phyloP scores from a whole-genome alignment of 768 basidiomycete species.

The Sarcodon aspratus region DNA sequence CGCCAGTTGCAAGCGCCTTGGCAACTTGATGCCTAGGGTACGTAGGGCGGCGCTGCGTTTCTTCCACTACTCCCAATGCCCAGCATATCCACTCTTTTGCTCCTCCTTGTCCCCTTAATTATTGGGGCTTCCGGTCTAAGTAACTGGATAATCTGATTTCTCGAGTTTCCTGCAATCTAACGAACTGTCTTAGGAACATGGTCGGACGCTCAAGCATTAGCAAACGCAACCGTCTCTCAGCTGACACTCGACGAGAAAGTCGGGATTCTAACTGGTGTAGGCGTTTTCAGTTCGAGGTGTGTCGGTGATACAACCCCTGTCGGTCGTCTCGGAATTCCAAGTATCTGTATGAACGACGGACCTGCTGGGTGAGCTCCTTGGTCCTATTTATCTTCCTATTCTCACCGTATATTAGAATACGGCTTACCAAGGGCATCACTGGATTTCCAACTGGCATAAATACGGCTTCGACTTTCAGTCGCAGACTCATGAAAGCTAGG shows the following conservation, averaged over 20 bases:
- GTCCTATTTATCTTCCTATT: constrained; percentile 12
- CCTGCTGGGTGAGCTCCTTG: not conserved
- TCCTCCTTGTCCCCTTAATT: too few relatives aligned
- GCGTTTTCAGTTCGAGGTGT: constrained; percentile 55
- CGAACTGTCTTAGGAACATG: too few relatives aligned
- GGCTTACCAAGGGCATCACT: constrained; percentile 60
- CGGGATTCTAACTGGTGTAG: constrained; percentile 52
- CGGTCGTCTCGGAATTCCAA: constrained; percentile 51
- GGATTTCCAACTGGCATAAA: constrained; percentile 83
- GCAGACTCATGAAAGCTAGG: constrained; percentile 25
- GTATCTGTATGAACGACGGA: constrained; percentile 41
- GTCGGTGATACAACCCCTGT: constrained; percentile 56
- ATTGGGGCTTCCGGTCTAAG: too few relatives aligned
- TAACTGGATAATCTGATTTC: too few relatives aligned
- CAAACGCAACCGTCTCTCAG: constrained; percentile 24
- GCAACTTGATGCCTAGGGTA: too few relatives aligned
- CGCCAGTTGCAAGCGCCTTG: too few relatives aligned
- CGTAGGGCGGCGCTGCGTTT: too few relatives aligned
- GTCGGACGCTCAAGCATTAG: not conserved
- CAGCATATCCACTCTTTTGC: too few relatives aligned
- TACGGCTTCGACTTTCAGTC: constrained; percentile 27
- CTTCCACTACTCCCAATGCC: too few relatives aligned
- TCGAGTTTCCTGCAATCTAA: too few relatives aligned
- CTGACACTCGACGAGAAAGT: constrained; percentile 57
- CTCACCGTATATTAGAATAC: constrained; percentile 73